These are phyloP conservation scores for Wickerhamomyces hampshirensis DNA, from an alignment of 805 yeast genomes.

Conservation along the genomic window DNA sequence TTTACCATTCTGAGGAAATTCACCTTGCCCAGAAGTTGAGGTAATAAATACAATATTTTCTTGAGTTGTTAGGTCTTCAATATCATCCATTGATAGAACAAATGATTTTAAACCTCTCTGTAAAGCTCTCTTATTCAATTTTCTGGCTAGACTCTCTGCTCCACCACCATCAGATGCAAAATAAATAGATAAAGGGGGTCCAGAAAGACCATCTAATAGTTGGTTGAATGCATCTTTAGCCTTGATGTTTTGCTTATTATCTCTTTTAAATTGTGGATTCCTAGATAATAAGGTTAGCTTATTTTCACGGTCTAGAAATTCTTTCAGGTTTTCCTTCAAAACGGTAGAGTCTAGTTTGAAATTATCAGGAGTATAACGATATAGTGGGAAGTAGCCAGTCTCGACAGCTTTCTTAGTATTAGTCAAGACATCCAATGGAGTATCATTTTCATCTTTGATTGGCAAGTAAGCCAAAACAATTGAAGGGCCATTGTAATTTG, in stretches of 20 bases:
- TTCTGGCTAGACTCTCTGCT: slow-evolving; percentile 74
- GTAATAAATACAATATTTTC: slow-evolving; percentile 53
- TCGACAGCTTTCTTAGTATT: slow-evolving; percentile 90
- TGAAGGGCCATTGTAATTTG: slow-evolving; percentile 84
- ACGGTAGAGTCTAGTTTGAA: slow-evolving; percentile 84
- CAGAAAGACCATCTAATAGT: slow-evolving; percentile 80
- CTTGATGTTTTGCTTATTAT: slow-evolving; percentile 52
- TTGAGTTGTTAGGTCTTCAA: slow-evolving; percentile 49
- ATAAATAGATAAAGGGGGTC: slow-evolving; percentile 74
- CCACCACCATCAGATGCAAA: slow-evolving; percentile 94
- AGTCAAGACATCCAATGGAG: slow-evolving; percentile 69
- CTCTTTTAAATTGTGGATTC: slow-evolving; percentile 73
- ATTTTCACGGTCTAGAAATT: slow-evolving; percentile 86
- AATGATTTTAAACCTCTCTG: slow-evolving; percentile 47
- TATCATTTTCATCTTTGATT: slow-evolving; percentile 54
- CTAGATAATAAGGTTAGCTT: slow-evolving; percentile 73
- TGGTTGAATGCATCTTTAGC: slow-evolving; percentile 76
- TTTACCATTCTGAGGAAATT: slow-evolving; percentile 72
- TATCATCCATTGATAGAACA: slow-evolving; percentile 56
- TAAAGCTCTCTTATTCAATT: slow-evolving; percentile 52
- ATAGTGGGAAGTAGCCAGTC: slow-evolving; percentile 94
- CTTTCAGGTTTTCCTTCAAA: slow-evolving; percentile 68
- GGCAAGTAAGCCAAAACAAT: slow-evolving; percentile 89
- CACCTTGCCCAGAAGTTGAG: slow-evolving; percentile 96
- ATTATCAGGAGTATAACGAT: slow-evolving; percentile 76